Base-by-base conservation (phyloP, 176 grass and related monocot genomes). In the Tillandsia fasciculata region DNA sequence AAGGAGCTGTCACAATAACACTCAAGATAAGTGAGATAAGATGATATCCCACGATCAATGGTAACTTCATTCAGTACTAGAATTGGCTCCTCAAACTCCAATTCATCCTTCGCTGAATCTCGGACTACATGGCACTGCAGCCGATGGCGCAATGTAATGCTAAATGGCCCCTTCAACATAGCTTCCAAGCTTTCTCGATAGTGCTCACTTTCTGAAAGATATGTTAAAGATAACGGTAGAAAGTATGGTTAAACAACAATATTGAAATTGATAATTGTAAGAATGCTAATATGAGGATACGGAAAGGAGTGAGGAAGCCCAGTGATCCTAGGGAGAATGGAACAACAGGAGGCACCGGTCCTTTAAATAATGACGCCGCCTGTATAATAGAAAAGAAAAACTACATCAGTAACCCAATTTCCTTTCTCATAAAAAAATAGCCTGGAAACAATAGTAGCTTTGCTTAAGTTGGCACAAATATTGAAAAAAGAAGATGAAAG, bases 291-390 rank as follows among this genome's bases (percentile, higher is more conserved):
- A 69, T 10, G 13, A 77, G 89, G 84, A 93, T 94, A 99, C 90
- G 90, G 26, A 99, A 99, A 78, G 95, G 84, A 13, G 95, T 94
- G 90, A 99, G 93, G 78, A 99, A 99, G 48, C 95, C 95, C 73
- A 99, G 65, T 54, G 95, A 99, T 68, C 95, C 95, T 22, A 99
- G 81, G 10, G 95, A 78, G 49, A 99, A 99, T 23, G 95, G 86
- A 70, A 99, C 90, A 73, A 99, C 87, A 14, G 95, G 95, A 79
- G 95, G 95, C 20, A 94, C 84, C 42, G 95, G 95, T 74, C 95
- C 95, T 76, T 99, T 99, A 80, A 99, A 99, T 69, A 99, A 74
- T 50, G 95, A 99, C 69, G 90, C 95, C 66, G 95, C 87, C 90
- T 99, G 81, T 77, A 75, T 52, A 76, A 63, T 42, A 42, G 33